Percentiles rank a stretch among this genome's conserved stretches.
Evolutionary conservation across 805 yeast species (phyloP).

Genomic region (Pichia paraexigua): DNA sequence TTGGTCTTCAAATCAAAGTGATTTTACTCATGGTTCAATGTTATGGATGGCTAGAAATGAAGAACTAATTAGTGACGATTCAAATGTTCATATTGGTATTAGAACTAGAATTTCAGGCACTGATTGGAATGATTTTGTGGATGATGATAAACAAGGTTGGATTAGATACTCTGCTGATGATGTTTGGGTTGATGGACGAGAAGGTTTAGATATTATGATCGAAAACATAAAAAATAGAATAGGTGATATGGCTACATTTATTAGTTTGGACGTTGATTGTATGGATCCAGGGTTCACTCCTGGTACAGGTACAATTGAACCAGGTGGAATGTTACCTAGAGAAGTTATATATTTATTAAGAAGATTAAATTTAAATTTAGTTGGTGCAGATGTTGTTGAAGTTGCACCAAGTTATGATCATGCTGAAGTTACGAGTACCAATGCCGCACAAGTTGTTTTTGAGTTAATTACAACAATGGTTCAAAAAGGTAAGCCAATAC

Average conservation of each 20-base stretch:
- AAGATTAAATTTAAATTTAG: constrained; percentile 38
- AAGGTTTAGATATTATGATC: constrained; percentile 40
- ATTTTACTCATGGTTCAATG: constrained; percentile 80
- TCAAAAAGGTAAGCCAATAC: constrained; percentile 33
- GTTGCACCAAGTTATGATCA: constrained; percentile 59
- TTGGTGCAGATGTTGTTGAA: constrained; percentile 52
- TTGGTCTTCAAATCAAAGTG: constrained; percentile 31
- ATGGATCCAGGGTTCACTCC: constrained; percentile 51
- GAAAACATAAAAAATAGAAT: constrained; percentile 44
- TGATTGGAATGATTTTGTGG: constrained; percentile 52
- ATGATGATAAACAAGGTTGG: constrained; percentile 65
- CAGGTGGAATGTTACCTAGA: constrained; percentile 52
- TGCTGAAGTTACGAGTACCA: constrained; percentile 59
- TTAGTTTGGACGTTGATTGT: constrained; percentile 70
- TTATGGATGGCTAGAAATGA: constrained; percentile 73
- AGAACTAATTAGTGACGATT: constrained; percentile 45
- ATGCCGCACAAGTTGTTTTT: constrained; percentile 64
- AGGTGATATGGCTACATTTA: constrained; percentile 57
- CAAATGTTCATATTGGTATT: constrained; percentile 69
- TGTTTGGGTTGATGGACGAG: constrained; percentile 56
- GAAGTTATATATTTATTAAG: constrained; percentile 44
- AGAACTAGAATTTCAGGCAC: constrained; percentile 64
- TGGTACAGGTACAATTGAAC: constrained; percentile 54
- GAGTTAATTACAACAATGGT: constrained; percentile 74
- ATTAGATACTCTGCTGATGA: constrained; percentile 65